A percentile compares a stretch with the other conserved stretches of the same genome.
These are phyloP conservation scores for Phytophthora vignae DNA, from an alignment of 352 stramenopile genomes.

Conservation along the genomic window DNA sequence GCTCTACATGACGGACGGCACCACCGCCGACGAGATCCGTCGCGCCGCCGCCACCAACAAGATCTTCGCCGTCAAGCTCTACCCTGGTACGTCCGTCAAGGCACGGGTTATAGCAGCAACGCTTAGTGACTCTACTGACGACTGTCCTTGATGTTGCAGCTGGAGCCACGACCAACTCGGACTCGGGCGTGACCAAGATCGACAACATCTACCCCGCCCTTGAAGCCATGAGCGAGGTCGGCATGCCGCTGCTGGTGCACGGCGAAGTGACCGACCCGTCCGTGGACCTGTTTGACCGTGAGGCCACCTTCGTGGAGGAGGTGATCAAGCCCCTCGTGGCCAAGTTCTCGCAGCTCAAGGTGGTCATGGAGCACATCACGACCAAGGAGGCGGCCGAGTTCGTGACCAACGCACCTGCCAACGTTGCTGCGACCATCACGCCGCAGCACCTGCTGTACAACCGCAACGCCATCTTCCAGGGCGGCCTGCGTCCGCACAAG, in stretches of 20 bases:
- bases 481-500: conserved; percentile 98
- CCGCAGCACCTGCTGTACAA: conserved; percentile 99
- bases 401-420: conserved; percentile 86
- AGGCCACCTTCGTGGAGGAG: conserved; percentile 96
- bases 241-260: conserved; percentile 97
- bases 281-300: conserved; percentile 99
- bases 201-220: conserved; percentile 94
- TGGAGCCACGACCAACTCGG: conserved; percentile 98
- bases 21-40: conserved; percentile 95
- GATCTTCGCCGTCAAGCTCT: conserved; percentile 98
- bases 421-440: conserved; percentile 98
- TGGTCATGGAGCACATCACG: conserved; percentile 99
- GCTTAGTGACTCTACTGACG: not conserved
- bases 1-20: conserved; percentile 99
- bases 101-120: not conserved
- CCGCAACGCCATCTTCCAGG: conserved; percentile 95
- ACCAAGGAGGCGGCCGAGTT: conserved; percentile 97
- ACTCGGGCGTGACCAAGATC: conserved; percentile 97
- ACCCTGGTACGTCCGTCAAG: conserved; percentile 80
- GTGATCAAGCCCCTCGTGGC: conserved; percentile 95
- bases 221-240: conserved; percentile 73
- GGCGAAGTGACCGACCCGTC: conserved; percentile 95
- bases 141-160: conserved; percentile 38
- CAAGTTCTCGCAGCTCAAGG: conserved; percentile 95
- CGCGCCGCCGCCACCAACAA: conserved; percentile 89